These are phyloP conservation scores for Phialocephala subalpina DNA, from an alignment of 2,329 filamentous ascomycete genomes.

Conservation along the genomic window DNA sequence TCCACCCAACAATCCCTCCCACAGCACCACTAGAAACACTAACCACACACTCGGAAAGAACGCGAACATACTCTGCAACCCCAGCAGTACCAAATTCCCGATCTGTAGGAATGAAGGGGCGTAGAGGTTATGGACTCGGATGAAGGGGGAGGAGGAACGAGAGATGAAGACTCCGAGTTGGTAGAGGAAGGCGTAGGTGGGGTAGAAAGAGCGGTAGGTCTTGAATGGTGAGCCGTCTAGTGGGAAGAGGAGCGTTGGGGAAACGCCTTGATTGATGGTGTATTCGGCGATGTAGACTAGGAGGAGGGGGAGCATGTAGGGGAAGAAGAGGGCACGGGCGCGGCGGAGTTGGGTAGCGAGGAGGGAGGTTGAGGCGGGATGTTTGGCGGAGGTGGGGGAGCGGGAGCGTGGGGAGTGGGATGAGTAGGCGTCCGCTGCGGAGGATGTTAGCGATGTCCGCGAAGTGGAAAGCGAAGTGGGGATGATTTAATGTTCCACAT, in stretches of 20 bases:
- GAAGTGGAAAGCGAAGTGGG: not conserved
- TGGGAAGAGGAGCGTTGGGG: constrained; percentile 89
- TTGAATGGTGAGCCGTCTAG: constrained; percentile 78
- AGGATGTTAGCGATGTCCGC: not conserved
- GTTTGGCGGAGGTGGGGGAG: constrained; percentile 18
- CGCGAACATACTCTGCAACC: constrained; percentile 77
- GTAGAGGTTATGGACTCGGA: constrained; percentile 84
- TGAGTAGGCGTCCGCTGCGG: constrained; percentile 50
- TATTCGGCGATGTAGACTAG: constrained; percentile 97
- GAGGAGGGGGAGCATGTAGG: constrained; percentile 88
- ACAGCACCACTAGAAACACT: constrained; percentile 87
- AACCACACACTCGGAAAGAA: constrained; percentile 88
- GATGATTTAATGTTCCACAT: not conserved
- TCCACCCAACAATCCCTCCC: constrained; percentile 92
- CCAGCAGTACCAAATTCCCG: constrained; percentile 77
- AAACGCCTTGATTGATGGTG: constrained; percentile 94
- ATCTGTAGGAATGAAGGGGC: constrained; percentile 83
- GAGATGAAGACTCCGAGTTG: constrained; percentile 96
- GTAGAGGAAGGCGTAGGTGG: constrained; percentile 93
- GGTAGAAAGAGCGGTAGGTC: constrained; percentile 88
- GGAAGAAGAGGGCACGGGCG: constrained; percentile 74
- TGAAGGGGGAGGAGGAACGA: constrained; percentile 86
- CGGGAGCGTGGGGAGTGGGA: constrained; percentile 34
- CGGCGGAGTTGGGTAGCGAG: constrained; percentile 67
- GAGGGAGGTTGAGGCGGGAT: constrained; percentile 19